phyloP scores from a whole-genome alignment of 2,329 filamentous ascomycete genomes.

The Penicillium freii region DNA sequence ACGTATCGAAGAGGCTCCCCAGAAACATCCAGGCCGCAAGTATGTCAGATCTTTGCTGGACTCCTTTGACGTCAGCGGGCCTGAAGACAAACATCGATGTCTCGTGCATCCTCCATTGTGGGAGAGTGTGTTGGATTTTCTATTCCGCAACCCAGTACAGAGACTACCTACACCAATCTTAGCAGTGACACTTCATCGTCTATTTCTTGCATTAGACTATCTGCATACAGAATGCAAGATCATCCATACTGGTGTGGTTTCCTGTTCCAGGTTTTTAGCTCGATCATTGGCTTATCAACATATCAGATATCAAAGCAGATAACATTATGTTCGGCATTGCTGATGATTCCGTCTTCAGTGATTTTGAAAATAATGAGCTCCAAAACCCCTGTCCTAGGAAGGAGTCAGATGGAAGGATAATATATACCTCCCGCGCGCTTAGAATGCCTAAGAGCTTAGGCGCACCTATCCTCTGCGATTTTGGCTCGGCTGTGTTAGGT shows the following conservation, averaged over 20 bases:
- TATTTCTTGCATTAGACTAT: slow-evolving; percentile 18
- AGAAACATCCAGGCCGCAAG: slow-evolving; percentile 30
- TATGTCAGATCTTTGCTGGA: slow-evolving; percentile 28
- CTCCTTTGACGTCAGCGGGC: slow-evolving; percentile 34
- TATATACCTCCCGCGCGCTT: slow-evolving; percentile 47
- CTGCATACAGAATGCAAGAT: slow-evolving; percentile 17
- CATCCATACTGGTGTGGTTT: slow-evolving; percentile 5
- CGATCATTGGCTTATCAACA: not conserved
- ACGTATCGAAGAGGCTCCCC: slow-evolving; percentile 31
- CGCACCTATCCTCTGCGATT: slow-evolving; percentile 49
- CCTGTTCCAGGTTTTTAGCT: not conserved
- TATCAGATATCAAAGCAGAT: slow-evolving; percentile 46
- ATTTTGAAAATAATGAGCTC: slow-evolving; percentile 37
- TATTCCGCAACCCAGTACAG: slow-evolving; percentile 41
- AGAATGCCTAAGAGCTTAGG: slow-evolving; percentile 31
- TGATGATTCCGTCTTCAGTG: slow-evolving; percentile 42
- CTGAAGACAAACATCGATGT: slow-evolving; percentile 34
- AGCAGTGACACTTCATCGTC: slow-evolving; percentile 10
- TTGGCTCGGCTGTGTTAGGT: slow-evolving; percentile 48
- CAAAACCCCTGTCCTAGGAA: slow-evolving; percentile 45
- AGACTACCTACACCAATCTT: slow-evolving; percentile 29
- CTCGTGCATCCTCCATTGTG: slow-evolving; percentile 45
- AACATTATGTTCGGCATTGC: slow-evolving; percentile 49
- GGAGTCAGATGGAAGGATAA: slow-evolving; percentile 38
- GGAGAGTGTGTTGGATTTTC: slow-evolving; percentile 43